Evolutionary conservation across 352 stramenopile species (phyloP).

Genomic region (Hyaloperonospora brassicae): DNA sequence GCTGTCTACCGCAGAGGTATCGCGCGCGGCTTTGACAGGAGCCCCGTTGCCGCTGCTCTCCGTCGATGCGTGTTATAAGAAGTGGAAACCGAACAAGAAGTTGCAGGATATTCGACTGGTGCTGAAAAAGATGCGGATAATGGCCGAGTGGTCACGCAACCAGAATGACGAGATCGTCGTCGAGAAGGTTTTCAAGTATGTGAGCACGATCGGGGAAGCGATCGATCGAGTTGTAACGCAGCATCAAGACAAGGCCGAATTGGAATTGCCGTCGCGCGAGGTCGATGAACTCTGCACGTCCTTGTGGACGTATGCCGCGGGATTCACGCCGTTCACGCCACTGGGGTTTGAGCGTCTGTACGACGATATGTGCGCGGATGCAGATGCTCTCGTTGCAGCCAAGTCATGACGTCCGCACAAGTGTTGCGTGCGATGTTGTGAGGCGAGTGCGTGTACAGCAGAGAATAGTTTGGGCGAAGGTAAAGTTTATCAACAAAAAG

Average conservation of each 20-base stretch:
- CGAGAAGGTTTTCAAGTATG: constrained; percentile 84
- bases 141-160: constrained; percentile 70
- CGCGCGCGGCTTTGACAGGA: constrained; percentile 13
- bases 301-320: constrained; percentile 72
- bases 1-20: constrained; percentile 4
- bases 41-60: constrained; percentile 29
- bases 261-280: constrained; percentile 24
- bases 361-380: constrained; percentile 77
- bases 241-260: constrained; percentile 25
- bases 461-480: constrained; percentile 1
- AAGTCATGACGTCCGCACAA: constrained; percentile 15
- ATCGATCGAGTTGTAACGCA: constrained; percentile 72
- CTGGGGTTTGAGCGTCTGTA: constrained; percentile 80
- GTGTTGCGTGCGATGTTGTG: constrained; percentile 1
- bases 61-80: constrained; percentile 48
- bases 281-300: constrained; percentile 72
- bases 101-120: constrained; percentile 69
- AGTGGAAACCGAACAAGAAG: constrained; percentile 73
- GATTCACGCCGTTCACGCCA: constrained; percentile 66
- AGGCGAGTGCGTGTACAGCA: constrained; percentile 9
- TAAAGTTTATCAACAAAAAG: constrained; percentile 20
- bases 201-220: constrained; percentile 66
- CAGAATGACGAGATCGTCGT: constrained; percentile 79
- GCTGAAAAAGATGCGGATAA: constrained; percentile 86
- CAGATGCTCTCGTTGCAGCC: constrained; percentile 30